Percentiles rank a stretch among this genome's conserved stretches.
phyloP scores from a whole-genome alignment of 129 eudicot genomes.

The Tanacetum coccineum region DNA sequence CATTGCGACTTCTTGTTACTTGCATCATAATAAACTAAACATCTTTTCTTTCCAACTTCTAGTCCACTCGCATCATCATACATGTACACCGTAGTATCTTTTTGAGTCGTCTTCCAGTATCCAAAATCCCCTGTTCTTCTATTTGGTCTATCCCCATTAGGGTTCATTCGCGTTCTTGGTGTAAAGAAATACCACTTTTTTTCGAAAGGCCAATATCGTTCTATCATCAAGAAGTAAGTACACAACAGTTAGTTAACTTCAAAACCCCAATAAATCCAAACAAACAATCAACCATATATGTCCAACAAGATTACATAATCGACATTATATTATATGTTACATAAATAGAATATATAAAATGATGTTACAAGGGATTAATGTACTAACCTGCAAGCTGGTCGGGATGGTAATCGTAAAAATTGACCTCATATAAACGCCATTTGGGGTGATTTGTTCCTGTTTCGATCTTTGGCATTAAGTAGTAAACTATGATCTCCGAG shows the following conservation, averaged over 20 bases:
- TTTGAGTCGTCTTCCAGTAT: conserved; percentile 14
- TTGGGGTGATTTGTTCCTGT: conserved; percentile 2
- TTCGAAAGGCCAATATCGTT: neutral
- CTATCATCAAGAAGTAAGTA: neutral
- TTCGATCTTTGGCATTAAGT: conserved; percentile 6
- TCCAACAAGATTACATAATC: no score
- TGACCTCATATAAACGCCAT: conserved; percentile 16
- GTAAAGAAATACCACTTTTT: conserved; percentile 18
- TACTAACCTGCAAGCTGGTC: conserved; percentile 13
- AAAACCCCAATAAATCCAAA: neutral
- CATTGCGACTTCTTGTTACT: neutral
- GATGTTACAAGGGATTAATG: neutral
- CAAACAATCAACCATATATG: no score
- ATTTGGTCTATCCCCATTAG: neutral
- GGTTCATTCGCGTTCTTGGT: conserved; percentile 5
- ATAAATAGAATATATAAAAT: neutral
- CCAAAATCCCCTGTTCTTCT: neutral
- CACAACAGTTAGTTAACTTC: neutral
- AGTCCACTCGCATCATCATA: no score
- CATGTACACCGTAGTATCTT: neutral
- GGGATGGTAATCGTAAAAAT: conserved; percentile 17
- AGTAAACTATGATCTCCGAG: conserved; percentile 9
- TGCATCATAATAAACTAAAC: neutral
- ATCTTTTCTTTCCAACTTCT: no score
- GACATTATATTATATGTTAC: no score